These are phyloP conservation scores for Camelina neglecta DNA, from an alignment of 345 rosid species.

Conservation along the genomic window DNA sequence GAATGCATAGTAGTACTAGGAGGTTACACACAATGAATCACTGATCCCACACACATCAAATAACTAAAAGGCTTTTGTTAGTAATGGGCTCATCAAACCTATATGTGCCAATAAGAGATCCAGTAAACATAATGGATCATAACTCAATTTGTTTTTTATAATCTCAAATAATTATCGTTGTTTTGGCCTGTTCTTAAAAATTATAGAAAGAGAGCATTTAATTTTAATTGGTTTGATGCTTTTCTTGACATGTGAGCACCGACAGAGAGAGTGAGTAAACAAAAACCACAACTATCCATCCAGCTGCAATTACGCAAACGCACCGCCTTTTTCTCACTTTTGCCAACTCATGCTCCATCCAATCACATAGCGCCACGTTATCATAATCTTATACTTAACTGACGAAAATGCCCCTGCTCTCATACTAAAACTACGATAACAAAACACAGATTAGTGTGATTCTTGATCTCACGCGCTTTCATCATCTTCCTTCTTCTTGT, in stretches of 20 bases:
- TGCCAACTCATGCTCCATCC: neutral
- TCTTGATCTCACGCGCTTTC: constrained; percentile 33
- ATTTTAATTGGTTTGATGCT: constrained; percentile 1
- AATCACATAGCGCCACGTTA: constrained; percentile 11
- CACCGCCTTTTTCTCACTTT: constrained; percentile 28
- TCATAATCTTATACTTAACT: neutral
- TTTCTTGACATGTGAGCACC: constrained; percentile 42
- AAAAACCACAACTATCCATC: neutral
- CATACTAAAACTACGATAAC: neutral
- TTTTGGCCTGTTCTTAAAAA: neutral
- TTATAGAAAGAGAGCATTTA: neutral
- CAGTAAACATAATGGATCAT: too few relatives aligned
- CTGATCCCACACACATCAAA: neutral
- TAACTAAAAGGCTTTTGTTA: too few relatives aligned
- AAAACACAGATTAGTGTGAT: neutral
- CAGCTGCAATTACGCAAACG: constrained; percentile 47
- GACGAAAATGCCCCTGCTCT: neutral
- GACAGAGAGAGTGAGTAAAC: constrained; percentile 19
- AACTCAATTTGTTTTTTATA: too few relatives aligned
- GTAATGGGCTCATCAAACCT: neutral
- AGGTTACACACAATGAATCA: too few relatives aligned
- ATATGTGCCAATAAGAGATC: neutral
- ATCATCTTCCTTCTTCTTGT: neutral
- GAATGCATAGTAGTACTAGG: too few relatives aligned
- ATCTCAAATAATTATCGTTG: neutral